phyloP scores from a whole-genome alignment of 495 filamentous ascomycete species.

The Annulohypoxylon maeteangense region DNA sequence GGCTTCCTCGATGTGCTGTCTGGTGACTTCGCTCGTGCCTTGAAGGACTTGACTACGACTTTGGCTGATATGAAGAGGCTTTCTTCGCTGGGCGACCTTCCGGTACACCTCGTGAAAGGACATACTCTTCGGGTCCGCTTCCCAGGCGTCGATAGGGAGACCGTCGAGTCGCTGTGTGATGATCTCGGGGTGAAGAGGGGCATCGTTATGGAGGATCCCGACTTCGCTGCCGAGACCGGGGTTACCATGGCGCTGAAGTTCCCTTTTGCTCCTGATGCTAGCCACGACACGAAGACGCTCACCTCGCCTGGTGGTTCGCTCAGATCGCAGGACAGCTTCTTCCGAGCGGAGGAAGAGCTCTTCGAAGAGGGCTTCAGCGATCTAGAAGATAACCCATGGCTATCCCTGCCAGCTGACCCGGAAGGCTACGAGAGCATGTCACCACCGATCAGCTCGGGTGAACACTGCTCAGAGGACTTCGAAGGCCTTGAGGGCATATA shows the following conservation, averaged over 20 bases:
- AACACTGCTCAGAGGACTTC: slow-evolving; percentile 65
- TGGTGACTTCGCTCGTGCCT: slow-evolving; percentile 85
- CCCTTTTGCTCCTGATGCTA: slow-evolving; percentile 78
- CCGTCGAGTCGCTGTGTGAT: slow-evolving; percentile 83
- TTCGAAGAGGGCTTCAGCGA: slow-evolving; percentile 47
- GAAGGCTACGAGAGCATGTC: slow-evolving; percentile 65
- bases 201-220: slow-evolving; percentile 79
- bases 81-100: slow-evolving; percentile 80
- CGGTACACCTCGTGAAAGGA: slow-evolving; percentile 73
- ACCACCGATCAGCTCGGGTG: slow-evolving; percentile 52
- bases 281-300: slow-evolving; percentile 42
- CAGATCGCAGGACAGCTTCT: slow-evolving; percentile 52
- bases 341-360: slow-evolving; percentile 55
- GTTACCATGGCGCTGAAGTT: slow-evolving; percentile 81
- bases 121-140: slow-evolving; percentile 80
- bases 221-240: slow-evolving; percentile 71
- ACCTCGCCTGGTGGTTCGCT: slow-evolving; percentile 65
- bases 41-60: slow-evolving; percentile 82
- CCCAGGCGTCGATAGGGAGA: slow-evolving; percentile 85
- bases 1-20: slow-evolving; percentile 86
- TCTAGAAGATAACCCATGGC: slow-evolving; percentile 59
- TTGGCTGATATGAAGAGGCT: slow-evolving; percentile 85
- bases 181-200: slow-evolving; percentile 86
- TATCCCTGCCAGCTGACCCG: slow-evolving; percentile 52
- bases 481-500: slow-evolving; percentile 89